Conservation (phyloP, 331 rosid species). For the Saraca asoca region DNA sequence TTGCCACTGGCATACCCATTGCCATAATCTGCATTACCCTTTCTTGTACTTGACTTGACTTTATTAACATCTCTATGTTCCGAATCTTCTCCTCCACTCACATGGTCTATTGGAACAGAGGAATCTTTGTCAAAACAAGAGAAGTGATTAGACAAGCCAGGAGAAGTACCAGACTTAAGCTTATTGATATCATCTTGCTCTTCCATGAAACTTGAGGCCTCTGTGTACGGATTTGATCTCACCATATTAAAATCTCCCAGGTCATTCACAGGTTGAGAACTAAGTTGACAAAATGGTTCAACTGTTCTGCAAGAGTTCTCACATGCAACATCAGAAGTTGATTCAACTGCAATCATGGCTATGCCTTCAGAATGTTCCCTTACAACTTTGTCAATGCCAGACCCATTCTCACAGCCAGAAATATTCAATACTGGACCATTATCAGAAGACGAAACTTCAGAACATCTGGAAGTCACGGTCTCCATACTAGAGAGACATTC, state of each 20-base stretch:
- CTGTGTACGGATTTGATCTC: not conserved
- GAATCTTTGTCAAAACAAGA: conserved; percentile 34
- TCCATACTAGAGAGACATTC: conserved; percentile 37
- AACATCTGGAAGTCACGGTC: conserved; percentile 27
- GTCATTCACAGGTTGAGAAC: too few relatives aligned
- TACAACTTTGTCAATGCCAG: conserved; percentile 35
- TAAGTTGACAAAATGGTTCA: conserved; percentile 1
- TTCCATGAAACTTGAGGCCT: conserved; percentile 29
- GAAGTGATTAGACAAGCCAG: conserved; percentile 38
- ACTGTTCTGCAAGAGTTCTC: conserved; percentile 37
- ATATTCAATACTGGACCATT: conserved; percentile 34
- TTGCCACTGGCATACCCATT: conserved; percentile 45
- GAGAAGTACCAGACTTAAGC: conserved; percentile 29
- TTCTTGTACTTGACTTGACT: conserved; percentile 20
- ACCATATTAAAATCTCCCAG: too few relatives aligned
- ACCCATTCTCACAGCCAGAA: conserved; percentile 32
- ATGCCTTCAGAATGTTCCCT: conserved; percentile 37
- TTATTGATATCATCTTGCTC: conserved; percentile 30
- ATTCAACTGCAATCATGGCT: conserved; percentile 30
- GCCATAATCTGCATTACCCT: conserved; percentile 19
- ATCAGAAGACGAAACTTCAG: conserved; percentile 37
- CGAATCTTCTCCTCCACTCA: conserved; percentile 31
- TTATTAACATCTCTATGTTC: conserved; percentile 40
- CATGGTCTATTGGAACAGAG: conserved; percentile 32
- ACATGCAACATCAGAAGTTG: conserved; percentile 35